These are phyloP conservation scores for Orbilia oligospora DNA, from an alignment of 2,329 filamentous ascomycete species.

Conservation along the genomic window DNA sequence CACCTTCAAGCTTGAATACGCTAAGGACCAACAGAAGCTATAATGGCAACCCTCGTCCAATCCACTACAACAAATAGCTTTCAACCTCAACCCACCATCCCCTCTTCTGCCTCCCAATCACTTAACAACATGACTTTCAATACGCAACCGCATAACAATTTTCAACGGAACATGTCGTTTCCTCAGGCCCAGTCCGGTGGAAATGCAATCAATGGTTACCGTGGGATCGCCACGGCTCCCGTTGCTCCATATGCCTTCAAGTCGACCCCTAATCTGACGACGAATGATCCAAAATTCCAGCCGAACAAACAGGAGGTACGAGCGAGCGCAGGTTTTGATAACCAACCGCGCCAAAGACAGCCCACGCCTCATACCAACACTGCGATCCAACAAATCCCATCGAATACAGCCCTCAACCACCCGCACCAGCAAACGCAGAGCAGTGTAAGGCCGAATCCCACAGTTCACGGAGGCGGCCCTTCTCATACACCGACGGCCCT, in stretches of 20 bases:
- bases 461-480: constrained; percentile 21
- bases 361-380: constrained; percentile 62
- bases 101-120: constrained; percentile 82
- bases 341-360: constrained; percentile 72
- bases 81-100: constrained; percentile 75
- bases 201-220: constrained; percentile 72
- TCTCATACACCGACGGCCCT: constrained; percentile 47
- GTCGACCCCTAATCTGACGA: constrained; percentile 77
- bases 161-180: constrained; percentile 66
- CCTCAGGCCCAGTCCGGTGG: constrained; percentile 70
- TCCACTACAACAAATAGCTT: constrained; percentile 70
- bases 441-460: constrained; percentile 67
- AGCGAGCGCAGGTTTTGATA: constrained; percentile 69
- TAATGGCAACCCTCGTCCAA: constrained; percentile 87
- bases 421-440: constrained; percentile 66
- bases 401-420: constrained; percentile 67
- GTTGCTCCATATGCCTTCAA: constrained; percentile 82
- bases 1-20: constrained; percentile 1
- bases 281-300: constrained; percentile 69
- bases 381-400: constrained; percentile 68
- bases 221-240: constrained; percentile 70
- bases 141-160: constrained; percentile 68
- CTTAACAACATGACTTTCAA: constrained; percentile 74
- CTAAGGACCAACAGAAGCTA: constrained; percentile 30
- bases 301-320: constrained; percentile 68